These are phyloP conservation scores for Bretschneidera sinensis DNA, from an alignment of 345 rosid species.

Conservation along the genomic window DNA sequence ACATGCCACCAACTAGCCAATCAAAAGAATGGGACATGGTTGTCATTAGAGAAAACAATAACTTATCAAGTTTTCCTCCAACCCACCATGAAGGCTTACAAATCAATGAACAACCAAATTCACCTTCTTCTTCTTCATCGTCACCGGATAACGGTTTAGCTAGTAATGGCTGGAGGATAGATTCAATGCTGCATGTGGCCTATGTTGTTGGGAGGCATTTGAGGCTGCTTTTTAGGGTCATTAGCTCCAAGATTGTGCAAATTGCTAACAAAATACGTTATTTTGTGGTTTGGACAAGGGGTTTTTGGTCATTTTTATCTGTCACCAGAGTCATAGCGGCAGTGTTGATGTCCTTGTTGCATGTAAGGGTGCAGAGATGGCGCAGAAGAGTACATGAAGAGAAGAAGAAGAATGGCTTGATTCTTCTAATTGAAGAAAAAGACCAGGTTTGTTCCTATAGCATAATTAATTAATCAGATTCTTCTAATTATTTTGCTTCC, in stretches of 20 bases:
- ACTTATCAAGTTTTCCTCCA: too few relatives aligned
- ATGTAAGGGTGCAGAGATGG: conserved; percentile 26
- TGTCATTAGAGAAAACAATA: too few relatives aligned
- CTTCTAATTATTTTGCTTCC: too few relatives aligned
- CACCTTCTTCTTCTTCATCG: background rate
- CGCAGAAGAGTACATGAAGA: conserved; percentile 22
- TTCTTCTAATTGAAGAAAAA: conserved; percentile 22
- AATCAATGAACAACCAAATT: background rate
- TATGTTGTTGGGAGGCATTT: background rate
- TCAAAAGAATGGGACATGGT: background rate
- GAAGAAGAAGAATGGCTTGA: conserved; percentile 16
- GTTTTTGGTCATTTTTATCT: conserved; percentile 19
- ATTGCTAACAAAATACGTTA: background rate
- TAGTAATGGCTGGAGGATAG: background rate
- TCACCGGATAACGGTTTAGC: background rate
- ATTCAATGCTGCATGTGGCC: background rate
- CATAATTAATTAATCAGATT: background rate
- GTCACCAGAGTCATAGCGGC: conserved; percentile 6
- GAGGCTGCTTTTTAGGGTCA: background rate
- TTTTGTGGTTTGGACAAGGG: conserved; percentile 11
- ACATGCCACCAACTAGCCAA: background rate
- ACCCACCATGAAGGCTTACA: too few relatives aligned
- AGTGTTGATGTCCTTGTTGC: conserved; percentile 17
- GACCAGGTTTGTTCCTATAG: conserved; percentile 28
- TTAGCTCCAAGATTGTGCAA: background rate